Base-by-base conservation (phyloP, 345 rosid species). In the Excoecaria cochinchinensis region DNA sequence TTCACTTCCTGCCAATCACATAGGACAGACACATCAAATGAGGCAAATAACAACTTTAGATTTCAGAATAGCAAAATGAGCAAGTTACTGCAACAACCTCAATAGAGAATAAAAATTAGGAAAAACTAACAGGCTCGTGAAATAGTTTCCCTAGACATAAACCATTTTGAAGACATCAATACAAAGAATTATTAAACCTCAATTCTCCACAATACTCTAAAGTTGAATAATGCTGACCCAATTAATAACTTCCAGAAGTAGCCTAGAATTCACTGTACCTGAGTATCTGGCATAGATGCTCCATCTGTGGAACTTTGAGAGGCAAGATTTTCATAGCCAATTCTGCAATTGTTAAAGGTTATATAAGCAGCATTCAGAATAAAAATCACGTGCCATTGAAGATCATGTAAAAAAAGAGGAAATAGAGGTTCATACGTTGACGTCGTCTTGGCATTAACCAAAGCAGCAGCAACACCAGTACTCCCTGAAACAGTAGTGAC, bases 281-380 rank as follows among this genome's bases (percentile, higher is more conserved):
- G 94, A 73, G 63, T 82, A 69, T 84, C 89, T 73, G 75, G 88
- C 70, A 77, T 57, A 39, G 90, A 79, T 83, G 86, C 77, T 74
- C 85, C 92, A 84, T 87, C 88, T 63, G 46, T 62, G 53, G 82
- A 71, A 70, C 80, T 87, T 76, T 84, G 90, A 79, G 91, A 77
- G 11, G 67, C 73, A 48, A 78, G 69, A 82, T 68, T 85, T 58
- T 84, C 89, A 62, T 67, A 48, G 57, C 85, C 81, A 62, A 81
- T 79, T 78, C 90, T 85, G 87, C 17, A 73, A 71, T 62, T 31
- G 15, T 44, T 53, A 25, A 70, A 63, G 44, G 36, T 21, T 67
- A 70, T 46, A 62, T 62, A 74, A 19, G 61, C 51, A 77, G 36
- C 55, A 67, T 68, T 59, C 22, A 59, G 55, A 53, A 24, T 25